Conservation (phyloP, 2,329 filamentous ascomycete species). For the Apiospora rasikravindrae region DNA sequence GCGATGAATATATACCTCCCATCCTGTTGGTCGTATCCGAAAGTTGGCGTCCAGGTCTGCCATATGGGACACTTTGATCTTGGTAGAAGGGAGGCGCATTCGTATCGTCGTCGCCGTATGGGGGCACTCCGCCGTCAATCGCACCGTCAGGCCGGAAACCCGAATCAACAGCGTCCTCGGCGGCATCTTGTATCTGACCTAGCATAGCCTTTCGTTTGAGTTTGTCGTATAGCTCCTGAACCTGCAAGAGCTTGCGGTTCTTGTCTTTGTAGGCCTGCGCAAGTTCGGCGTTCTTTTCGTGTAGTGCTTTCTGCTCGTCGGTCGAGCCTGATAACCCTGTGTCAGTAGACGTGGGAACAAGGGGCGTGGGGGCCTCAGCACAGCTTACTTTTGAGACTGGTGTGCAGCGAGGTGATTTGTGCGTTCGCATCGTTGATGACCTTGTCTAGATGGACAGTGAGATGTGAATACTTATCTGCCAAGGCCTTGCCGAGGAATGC, state of each 20-base stretch:
- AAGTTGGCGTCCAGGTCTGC: slow-evolving; percentile 21
- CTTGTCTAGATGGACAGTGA: slow-evolving; percentile 73
- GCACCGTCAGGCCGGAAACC: slow-evolving; percentile 37
- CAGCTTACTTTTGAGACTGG: slow-evolving; percentile 65
- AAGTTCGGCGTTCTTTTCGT: slow-evolving; percentile 76
- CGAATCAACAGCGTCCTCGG: slow-evolving; percentile 54
- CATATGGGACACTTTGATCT: slow-evolving; percentile 25
- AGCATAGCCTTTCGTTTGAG: slow-evolving; percentile 61
- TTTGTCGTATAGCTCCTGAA: slow-evolving; percentile 69
- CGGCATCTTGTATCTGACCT: slow-evolving; percentile 59
- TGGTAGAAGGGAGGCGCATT: slow-evolving; percentile 15
- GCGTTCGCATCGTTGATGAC: slow-evolving; percentile 76
- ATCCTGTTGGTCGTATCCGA: slow-evolving; percentile 25
- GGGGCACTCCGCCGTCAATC: not conserved
- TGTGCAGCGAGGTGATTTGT: slow-evolving; percentile 70
- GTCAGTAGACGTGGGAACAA: slow-evolving; percentile 25
- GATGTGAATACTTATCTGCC: slow-evolving; percentile 70
- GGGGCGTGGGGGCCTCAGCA: not conserved
- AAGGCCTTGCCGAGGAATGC: slow-evolving; percentile 74
- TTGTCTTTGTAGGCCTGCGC: slow-evolving; percentile 72
- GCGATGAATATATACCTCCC: slow-evolving; percentile 23
- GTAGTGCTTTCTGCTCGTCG: slow-evolving; percentile 65
- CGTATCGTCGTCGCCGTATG: not conserved
- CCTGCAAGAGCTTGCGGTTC: slow-evolving; percentile 69
- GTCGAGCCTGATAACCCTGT: slow-evolving; percentile 52